A percentile compares a stretch with the other conserved stretches of the same genome.
Evolutionary conservation across 345 rosid species (phyloP).

Genomic region (Geranium rotundifolium): DNA sequence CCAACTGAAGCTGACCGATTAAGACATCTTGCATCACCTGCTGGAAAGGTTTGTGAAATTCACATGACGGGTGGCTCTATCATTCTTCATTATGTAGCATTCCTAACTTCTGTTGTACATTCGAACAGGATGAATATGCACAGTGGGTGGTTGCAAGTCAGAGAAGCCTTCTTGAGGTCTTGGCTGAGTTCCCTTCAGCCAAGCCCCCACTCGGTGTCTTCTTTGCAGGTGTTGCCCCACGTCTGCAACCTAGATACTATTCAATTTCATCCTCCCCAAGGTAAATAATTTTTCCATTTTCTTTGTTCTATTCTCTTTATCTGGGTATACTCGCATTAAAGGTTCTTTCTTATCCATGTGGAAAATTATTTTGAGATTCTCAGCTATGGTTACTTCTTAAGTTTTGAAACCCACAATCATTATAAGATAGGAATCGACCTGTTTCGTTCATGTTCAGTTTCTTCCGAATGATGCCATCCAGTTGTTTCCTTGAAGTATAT

Average conservation of each 20-base stretch:
- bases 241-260: conserved; percentile 90
- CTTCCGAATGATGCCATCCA: not conserved
- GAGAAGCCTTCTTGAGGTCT: conserved; percentile 93
- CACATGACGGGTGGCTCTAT: not conserved
- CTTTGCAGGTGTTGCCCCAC: conserved; percentile 92
- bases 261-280: conserved; percentile 96
- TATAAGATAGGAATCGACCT: not conserved
- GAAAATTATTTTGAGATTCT: no score
- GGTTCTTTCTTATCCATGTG: not conserved
- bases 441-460: not conserved
- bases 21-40: conserved; percentile 48
- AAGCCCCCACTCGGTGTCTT: conserved; percentile 91
- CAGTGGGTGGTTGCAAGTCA: conserved; percentile 77
- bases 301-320: not conserved
- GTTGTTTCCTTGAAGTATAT: not conserved
- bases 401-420: no score
- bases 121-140: conserved; percentile 72
- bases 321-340: not conserved
- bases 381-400: no score
- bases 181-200: conserved; percentile 92
- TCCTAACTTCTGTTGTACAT: not conserved
- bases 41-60: conserved; percentile 43
- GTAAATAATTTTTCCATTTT: conserved; percentile 24
- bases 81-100: not conserved
- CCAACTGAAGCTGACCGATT: conserved; percentile 62